Conservation (phyloP, 306 rosid genomes). For the Elaeagnus macrophylla region DNA sequence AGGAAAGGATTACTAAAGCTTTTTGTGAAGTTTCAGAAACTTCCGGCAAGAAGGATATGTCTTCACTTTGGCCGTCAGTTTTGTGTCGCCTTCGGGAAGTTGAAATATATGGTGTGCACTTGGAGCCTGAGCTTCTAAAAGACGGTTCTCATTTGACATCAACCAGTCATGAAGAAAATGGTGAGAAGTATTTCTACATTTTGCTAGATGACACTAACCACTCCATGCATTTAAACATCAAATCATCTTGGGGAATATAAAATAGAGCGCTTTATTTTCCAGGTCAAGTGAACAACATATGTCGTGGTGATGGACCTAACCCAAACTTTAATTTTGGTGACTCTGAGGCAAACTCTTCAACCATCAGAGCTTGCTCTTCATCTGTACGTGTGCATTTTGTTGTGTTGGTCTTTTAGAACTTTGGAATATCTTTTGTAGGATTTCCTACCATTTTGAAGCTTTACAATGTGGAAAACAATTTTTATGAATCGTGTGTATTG, state of each 20-base stretch:
- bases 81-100: constrained; percentile 68
- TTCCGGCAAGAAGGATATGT: constrained; percentile 44
- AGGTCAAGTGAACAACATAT: constrained; percentile 42
- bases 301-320: constrained; percentile 24
- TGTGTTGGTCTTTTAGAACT: not conserved
- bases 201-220: constrained; percentile 6
- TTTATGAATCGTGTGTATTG: too few species aligned
- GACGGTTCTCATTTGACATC: constrained; percentile 11
- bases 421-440: not conserved
- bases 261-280: constrained; percentile 20
- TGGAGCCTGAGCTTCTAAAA: constrained; percentile 25
- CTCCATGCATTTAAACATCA: constrained; percentile 3
- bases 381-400: constrained; percentile 33
- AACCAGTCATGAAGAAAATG: constrained; percentile 22
- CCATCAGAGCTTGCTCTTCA: constrained; percentile 64
- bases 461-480: too few species aligned
- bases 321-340: constrained; percentile 23
- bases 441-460: too few species aligned
- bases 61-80: constrained; percentile 74
- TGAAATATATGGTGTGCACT: constrained; percentile 53
- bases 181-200: constrained; percentile 12
- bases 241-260: not conserved
- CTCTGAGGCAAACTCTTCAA: constrained; percentile 21
- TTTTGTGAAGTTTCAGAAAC: constrained; percentile 45
- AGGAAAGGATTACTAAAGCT: constrained; percentile 56